Evolutionary conservation across 345 rosid genomes (phyloP).

Genomic region (Bruguiera parviflora): DNA sequence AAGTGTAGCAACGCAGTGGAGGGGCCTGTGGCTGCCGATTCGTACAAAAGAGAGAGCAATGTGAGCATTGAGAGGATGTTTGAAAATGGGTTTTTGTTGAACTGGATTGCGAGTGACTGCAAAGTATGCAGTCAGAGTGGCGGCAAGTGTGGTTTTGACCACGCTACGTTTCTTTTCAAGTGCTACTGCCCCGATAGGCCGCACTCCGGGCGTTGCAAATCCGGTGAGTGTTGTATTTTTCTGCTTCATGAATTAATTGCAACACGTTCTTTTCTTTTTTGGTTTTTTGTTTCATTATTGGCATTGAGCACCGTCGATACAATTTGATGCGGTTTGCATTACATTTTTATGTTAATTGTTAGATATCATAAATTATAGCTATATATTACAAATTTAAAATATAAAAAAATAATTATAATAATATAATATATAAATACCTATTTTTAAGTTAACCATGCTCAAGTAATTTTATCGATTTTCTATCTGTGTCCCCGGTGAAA

Average conservation of each 20-base stretch:
- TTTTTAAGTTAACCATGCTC: too few species aligned
- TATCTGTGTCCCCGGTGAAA: too few species aligned
- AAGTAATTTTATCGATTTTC: background rate
- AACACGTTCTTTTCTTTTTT: background rate
- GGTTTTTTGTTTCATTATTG: background rate
- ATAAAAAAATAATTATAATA: too few species aligned
- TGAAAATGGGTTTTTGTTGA: slow-evolving; percentile 38
- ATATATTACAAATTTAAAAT: too few species aligned
- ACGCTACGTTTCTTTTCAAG: slow-evolving; percentile 14
- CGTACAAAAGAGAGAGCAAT: background rate
- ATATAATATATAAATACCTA: too few species aligned
- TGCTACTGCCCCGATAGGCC: slow-evolving; percentile 58
- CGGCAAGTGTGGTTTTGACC: slow-evolving; percentile 49
- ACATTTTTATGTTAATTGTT: too few species aligned
- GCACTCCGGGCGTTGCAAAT: slow-evolving; percentile 25
- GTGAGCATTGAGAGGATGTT: slow-evolving; percentile 2
- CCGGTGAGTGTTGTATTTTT: slow-evolving; percentile 20
- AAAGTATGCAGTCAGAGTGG: slow-evolving; percentile 34
- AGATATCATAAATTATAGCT: too few species aligned
- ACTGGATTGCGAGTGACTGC: slow-evolving; percentile 46
- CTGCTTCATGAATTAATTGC: background rate
- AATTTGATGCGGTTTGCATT: too few species aligned
- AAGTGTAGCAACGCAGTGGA: slow-evolving; percentile 17
- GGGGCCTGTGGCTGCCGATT: slow-evolving; percentile 36
- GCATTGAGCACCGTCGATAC: too few species aligned